These are phyloP conservation scores for Debaryomyces subglobosus DNA, from an alignment of 1,139 yeast genomes.

Conservation along the genomic window DNA sequence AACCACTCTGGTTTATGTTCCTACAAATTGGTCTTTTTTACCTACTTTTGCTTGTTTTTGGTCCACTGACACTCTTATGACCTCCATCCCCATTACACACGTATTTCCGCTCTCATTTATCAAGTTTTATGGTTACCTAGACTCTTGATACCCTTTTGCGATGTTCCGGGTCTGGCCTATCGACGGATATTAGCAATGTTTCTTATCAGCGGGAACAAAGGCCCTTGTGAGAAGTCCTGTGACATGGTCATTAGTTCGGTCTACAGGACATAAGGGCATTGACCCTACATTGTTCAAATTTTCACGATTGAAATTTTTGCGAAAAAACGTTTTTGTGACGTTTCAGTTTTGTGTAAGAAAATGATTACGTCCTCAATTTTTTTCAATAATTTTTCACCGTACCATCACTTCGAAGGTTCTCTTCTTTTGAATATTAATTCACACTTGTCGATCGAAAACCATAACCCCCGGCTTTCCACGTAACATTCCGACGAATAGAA, in stretches of 20 bases:
- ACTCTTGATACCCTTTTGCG: neutral
- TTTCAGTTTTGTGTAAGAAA: slow-evolving; percentile 19
- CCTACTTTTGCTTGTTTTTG: neutral
- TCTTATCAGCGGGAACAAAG: slow-evolving; percentile 1
- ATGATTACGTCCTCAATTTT: neutral
- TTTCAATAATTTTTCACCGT: slow-evolving; percentile 4
- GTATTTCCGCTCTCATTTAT: too few species aligned
- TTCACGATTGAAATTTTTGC: neutral
- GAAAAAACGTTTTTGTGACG: neutral
- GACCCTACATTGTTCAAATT: neutral
- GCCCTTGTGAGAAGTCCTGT: neutral
- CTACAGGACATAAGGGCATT: neutral
- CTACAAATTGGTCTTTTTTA: neutral
- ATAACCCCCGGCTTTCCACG: slow-evolving; percentile 91
- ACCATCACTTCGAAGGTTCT: slow-evolving; percentile 11
- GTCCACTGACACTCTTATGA: neutral
- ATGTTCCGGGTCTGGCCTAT: neutral
- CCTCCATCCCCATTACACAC: neutral
- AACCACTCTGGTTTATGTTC: neutral
- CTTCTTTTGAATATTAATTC: slow-evolving; percentile 11
- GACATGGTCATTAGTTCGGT: neutral
- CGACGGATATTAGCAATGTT: neutral
- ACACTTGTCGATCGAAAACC: slow-evolving; percentile 80
- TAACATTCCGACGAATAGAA: slow-evolving; percentile 70
- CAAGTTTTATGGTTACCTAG: neutral